phyloP scores from a whole-genome alignment of 2,329 filamentous ascomycete genomes.

The Talaromyces verruculosus region DNA sequence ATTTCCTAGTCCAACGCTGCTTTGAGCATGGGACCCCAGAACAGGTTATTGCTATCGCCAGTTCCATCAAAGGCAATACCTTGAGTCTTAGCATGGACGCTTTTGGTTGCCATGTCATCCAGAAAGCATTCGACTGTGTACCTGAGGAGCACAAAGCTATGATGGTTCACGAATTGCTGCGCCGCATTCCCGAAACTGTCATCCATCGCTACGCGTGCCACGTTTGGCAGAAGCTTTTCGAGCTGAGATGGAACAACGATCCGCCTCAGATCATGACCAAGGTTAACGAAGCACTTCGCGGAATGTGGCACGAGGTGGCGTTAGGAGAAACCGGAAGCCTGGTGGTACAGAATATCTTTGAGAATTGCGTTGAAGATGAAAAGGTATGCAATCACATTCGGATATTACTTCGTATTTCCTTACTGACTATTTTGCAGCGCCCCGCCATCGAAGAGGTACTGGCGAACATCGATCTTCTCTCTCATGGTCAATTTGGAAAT shows the following conservation, averaged over 20 bases:
- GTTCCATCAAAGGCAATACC: conserved; percentile 90
- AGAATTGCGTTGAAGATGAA: conserved; percentile 97
- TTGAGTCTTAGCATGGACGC: conserved; percentile 96
- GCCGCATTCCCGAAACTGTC: conserved; percentile 93
- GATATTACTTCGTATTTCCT: not conserved
- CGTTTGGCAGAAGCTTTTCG: conserved; percentile 99
- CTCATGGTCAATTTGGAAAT: conserved; percentile 97
- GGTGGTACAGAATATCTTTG: conserved; percentile 99
- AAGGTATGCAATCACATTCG: conserved; percentile 62
- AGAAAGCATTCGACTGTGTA: conserved; percentile 97
- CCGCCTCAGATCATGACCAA: conserved; percentile 98
- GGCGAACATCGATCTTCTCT: conserved; percentile 90
- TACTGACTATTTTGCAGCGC: conserved; percentile 59
- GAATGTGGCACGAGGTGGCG: conserved; percentile 99
- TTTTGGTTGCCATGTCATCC: conserved; percentile 96
- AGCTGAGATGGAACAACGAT: conserved; percentile 90
- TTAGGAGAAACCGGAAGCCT: conserved; percentile 95
- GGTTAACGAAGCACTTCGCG: conserved; percentile 89
- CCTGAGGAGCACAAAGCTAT: conserved; percentile 96
- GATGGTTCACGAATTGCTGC: conserved; percentile 97
- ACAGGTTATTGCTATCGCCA: conserved; percentile 91
- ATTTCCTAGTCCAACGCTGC: conserved; percentile 96
- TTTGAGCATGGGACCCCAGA: conserved; percentile 97
- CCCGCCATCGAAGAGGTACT: conserved; percentile 97
- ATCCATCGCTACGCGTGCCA: conserved; percentile 98